Conservation (phyloP, 1,284 basidiomycete species). For the Hemileia vastatrix region DNA sequence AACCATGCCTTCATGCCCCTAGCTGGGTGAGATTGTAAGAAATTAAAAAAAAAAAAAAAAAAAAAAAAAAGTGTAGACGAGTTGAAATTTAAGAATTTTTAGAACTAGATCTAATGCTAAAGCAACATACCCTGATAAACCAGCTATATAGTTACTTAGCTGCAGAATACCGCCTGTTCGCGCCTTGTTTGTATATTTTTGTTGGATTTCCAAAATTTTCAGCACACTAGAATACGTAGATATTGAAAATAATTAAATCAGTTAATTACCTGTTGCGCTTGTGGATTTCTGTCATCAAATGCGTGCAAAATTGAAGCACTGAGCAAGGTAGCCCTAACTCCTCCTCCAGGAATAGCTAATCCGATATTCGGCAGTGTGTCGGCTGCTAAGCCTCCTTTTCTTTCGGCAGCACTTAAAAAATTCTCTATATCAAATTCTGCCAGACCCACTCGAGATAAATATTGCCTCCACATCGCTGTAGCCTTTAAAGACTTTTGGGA, state of each 20-base stretch:
- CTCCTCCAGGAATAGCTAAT: slow-evolving; percentile 16
- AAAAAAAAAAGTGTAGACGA: too few species aligned
- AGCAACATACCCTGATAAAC: slow-evolving; percentile 10
- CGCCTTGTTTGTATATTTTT: neutral
- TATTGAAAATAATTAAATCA: too few species aligned
- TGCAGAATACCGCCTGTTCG: slow-evolving; percentile 12
- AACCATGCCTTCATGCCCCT: too few species aligned
- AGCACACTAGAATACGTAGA: too few species aligned
- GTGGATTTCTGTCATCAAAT: slow-evolving; percentile 16
- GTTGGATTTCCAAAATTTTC: too few species aligned
- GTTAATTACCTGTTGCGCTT: too few species aligned
- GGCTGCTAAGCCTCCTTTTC: neutral
- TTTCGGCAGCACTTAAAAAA: slow-evolving; percentile 3
- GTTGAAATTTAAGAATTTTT: too few species aligned
- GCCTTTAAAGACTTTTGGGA: slow-evolving; percentile 1
- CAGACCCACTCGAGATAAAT: slow-evolving; percentile 4
- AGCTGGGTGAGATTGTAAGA: too few species aligned
- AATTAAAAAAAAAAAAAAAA: too few species aligned
- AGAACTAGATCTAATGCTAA: too few species aligned
- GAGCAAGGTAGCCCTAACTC: slow-evolving; percentile 5
- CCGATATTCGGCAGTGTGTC: slow-evolving; percentile 12
- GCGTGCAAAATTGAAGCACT: slow-evolving; percentile 13
- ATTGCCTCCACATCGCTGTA: slow-evolving; percentile 11
- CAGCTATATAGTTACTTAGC: slow-evolving; percentile 14
- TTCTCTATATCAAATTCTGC: slow-evolving; percentile 9